Conservation (phyloP, 352 stramenopile genomes). For the Globisporangium cylindrosporum region DNA sequence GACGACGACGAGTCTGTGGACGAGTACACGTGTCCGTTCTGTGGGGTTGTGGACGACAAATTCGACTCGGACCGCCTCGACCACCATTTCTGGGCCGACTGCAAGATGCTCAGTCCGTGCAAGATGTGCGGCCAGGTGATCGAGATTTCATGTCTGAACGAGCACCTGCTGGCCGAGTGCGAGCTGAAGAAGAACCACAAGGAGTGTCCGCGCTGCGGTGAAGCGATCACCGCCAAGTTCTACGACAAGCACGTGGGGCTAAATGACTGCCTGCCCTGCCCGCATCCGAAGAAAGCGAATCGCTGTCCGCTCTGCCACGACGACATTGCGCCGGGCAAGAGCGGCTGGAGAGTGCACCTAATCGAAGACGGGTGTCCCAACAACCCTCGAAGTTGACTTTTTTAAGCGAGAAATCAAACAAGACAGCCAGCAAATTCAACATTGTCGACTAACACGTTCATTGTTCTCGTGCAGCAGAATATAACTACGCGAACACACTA, state of each 20-base stretch:
- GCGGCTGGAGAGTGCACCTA: conserved; percentile 69
- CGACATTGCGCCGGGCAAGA: conserved; percentile 59
- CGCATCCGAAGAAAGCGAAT: conserved; percentile 55
- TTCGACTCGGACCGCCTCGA: conserved; percentile 90
- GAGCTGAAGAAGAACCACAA: conserved; percentile 82
- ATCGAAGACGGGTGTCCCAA: conserved; percentile 68
- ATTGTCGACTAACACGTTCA: background rate
- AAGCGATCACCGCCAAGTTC: conserved; percentile 84
- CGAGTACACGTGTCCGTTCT: conserved; percentile 92
- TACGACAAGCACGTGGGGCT: conserved; percentile 78
- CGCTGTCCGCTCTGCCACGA: conserved; percentile 85
- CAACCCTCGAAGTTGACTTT: conserved; percentile 54
- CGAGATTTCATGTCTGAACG: conserved; percentile 87
- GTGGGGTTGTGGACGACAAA: conserved; percentile 76
- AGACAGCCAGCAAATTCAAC: background rate
- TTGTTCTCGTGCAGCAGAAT: background rate
- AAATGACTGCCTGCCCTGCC: conserved; percentile 65
- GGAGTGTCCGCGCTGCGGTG: conserved; percentile 72
- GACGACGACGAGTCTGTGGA: conserved; percentile 74
- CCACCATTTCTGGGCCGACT: conserved; percentile 92
- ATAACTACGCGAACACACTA: background rate
- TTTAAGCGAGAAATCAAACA: background rate
- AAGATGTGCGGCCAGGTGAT: conserved; percentile 93
- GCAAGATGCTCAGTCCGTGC: conserved; percentile 90
- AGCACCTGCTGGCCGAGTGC: conserved; percentile 90